Base-by-base conservation (phyloP, 1,284 basidiomycete species). In the Lentinus polychrous region DNA sequence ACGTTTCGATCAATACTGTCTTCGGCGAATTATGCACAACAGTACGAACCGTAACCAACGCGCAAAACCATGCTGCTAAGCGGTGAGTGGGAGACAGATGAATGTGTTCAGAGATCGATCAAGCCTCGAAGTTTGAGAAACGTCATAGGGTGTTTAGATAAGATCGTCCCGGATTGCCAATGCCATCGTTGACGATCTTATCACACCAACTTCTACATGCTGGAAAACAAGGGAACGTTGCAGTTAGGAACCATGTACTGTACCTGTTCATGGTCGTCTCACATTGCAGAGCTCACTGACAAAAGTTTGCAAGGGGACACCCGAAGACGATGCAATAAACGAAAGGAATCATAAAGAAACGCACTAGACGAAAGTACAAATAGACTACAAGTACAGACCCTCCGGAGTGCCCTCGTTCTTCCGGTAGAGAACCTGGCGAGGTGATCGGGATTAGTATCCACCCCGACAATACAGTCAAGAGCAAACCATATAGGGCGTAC, bases 391-490 rank as follows among this genome's bases (percentile, higher is more conserved):
- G 65, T 91, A 90, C 52, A 90, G 72, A 49, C 87, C 88, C 62
- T 91, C 88, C 10, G 88, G 87, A 38, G 91, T 91, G 55, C 92
- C 91, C 71, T 95, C 92, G 66, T 93, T 93, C 81, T 94, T 95
- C 69, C 88, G 77, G 72, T 94, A 93, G 43, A 94, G 64, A 24
- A 90, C 86, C 85, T 87, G 55, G n/a, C 56, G 40, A 43, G 51
- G 53, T 46, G 31, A 41, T 18, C 14, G 47, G 57, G 40, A 46
- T 53, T 18, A 41, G 32, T 14, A 37, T 33, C n/a, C 31, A 20
- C 8, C 35, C 12, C 34, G 23, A 42, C 12, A 38, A 50, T 15
- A 23, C 31, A 42, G 24, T 11, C 39, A 27, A 5, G 27, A 10
- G 10, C 10, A 27, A n/a, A n/a, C n/a, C n/a, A 32, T 41, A 15